A percentile compares a stretch with the other conserved stretches of the same genome.
Conservation (phyloP, 2,329 filamentous ascomycete species). For the Cercospora zeina region DNA sequence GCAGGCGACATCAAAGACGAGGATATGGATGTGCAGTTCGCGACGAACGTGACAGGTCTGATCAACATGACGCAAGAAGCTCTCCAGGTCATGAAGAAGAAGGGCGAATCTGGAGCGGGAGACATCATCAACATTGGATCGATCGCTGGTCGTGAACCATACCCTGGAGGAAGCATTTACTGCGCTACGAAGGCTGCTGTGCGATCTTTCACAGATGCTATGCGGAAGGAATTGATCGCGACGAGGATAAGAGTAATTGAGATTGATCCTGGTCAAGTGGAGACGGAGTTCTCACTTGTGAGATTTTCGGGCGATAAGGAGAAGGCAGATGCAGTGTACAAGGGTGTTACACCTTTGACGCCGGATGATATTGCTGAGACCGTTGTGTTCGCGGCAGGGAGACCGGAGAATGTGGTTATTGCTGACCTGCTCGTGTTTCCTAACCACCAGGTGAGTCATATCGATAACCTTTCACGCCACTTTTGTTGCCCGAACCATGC, state of each 20-base stretch:
- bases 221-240: conserved; percentile 80
- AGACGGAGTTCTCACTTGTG: conserved; percentile 90
- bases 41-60: conserved; percentile 89
- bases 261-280: conserved; percentile 88
- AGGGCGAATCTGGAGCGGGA: conserved; percentile 68
- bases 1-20: conserved; percentile 78
- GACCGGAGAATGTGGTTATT: conserved; percentile 86
- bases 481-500: conserved; percentile 36
- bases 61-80: conserved; percentile 97
- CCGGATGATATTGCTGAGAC: conserved; percentile 90
- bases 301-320: conserved; percentile 84
- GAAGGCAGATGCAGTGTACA: conserved; percentile 88
- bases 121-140: conserved; percentile 96
- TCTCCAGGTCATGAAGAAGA: conserved; percentile 72
- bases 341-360: conserved; percentile 79
- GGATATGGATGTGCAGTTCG: conserved; percentile 85
- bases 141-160: conserved; percentile 86
- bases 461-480: conserved; percentile 43
- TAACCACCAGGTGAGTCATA: conserved; percentile 74
- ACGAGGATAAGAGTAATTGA: conserved; percentile 81
- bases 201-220: conserved; percentile 75
- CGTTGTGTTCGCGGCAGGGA: conserved; percentile 78
- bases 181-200: conserved; percentile 91
- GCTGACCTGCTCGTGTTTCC: conserved; percentile 86
- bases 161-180: conserved; percentile 84